A percentile compares a stretch with the other conserved stretches of the same genome.
These are phyloP conservation scores for Mortierella antarctica DNA, from an alignment of 192 early-diverging fungal species.

Conservation along the genomic window DNA sequence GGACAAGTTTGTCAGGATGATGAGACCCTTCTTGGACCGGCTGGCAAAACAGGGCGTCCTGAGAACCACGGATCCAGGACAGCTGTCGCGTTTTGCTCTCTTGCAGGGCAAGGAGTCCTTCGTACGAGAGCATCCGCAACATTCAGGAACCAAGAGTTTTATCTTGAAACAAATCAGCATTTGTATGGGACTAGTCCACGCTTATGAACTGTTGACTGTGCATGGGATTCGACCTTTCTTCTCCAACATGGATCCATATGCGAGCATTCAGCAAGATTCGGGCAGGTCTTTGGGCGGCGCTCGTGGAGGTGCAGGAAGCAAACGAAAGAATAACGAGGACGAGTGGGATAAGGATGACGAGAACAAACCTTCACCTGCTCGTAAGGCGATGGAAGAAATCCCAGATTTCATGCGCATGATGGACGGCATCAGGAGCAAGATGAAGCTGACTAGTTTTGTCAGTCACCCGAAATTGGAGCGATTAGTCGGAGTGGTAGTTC, in stretches of 20 bases:
- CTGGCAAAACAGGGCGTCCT: slow-evolving; percentile 38
- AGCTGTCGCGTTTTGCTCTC: slow-evolving; percentile 55
- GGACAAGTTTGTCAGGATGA: slow-evolving; percentile 29
- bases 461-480: slow-evolving; percentile 88
- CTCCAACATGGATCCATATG: slow-evolving; percentile 42
- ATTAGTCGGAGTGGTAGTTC: slow-evolving; percentile 68
- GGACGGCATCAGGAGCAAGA: slow-evolving; percentile 40
- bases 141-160: slow-evolving; percentile 12
- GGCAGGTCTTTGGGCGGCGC: background rate
- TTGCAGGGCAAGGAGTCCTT: slow-evolving; percentile 44
- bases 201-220: slow-evolving; percentile 55
- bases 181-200: slow-evolving; percentile 48
- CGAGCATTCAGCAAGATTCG: slow-evolving; percentile 11
- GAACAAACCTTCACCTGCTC: slow-evolving; percentile 29
- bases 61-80: slow-evolving; percentile 40
- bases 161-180: slow-evolving; percentile 25
- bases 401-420: slow-evolving; percentile 55
- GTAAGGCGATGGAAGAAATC: slow-evolving; percentile 47
- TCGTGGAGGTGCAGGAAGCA: slow-evolving; percentile 4
- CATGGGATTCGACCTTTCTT: slow-evolving; percentile 64
- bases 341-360: slow-evolving; percentile 22
- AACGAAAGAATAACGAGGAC: slow-evolving; percentile 3
- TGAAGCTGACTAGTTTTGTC: slow-evolving; percentile 57
- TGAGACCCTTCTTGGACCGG: slow-evolving; percentile 44
- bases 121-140: slow-evolving; percentile 9